Conservation (phyloP, 495 filamentous ascomycete genomes). For the Penicillium soppii region DNA sequence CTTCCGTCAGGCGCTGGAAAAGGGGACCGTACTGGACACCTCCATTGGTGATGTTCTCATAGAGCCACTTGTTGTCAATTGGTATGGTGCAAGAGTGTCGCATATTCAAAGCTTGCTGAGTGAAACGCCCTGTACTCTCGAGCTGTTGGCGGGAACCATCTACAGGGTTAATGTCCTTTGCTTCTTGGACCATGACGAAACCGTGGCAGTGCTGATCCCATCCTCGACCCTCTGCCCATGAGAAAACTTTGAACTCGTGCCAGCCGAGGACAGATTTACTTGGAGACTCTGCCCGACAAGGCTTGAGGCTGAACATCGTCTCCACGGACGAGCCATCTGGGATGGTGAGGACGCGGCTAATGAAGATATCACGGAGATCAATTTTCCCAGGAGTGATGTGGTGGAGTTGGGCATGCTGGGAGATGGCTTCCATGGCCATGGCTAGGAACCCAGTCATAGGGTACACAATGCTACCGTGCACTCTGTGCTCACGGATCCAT, state of each 20-base stretch:
- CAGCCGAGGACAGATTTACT: slow-evolving; percentile 32
- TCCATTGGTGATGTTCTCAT: slow-evolving; percentile 21
- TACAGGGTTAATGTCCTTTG: slow-evolving; percentile 30
- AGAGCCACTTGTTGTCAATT: slow-evolving; percentile 14
- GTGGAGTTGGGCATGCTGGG: slow-evolving; percentile 39
- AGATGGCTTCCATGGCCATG: slow-evolving; percentile 51
- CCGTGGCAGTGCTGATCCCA: slow-evolving; percentile 47
- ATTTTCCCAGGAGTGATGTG: slow-evolving; percentile 20
- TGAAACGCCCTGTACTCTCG: background rate
- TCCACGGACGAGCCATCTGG: slow-evolving; percentile 35
- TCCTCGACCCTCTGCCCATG: slow-evolving; percentile 28
- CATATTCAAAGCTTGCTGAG: slow-evolving; percentile 3
- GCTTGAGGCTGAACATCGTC: slow-evolving; percentile 25
- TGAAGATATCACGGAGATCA: slow-evolving; percentile 37
- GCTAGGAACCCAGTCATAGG: slow-evolving; percentile 52
- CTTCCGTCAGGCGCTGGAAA: slow-evolving; percentile 30
- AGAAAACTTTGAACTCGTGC: slow-evolving; percentile 45
- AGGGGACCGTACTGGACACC: slow-evolving; percentile 40
- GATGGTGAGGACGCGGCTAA: slow-evolving; percentile 39
- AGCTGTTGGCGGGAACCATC: slow-evolving; percentile 15
- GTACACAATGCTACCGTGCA: slow-evolving; percentile 42
- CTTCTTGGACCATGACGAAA: slow-evolving; percentile 26
- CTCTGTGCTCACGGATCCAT: slow-evolving; percentile 45
- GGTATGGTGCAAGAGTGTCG: slow-evolving; percentile 7
- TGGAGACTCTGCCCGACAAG: slow-evolving; percentile 19